These are phyloP conservation scores for Babesia bovis DNA, from an alignment of 169 alveolate genomes.

Conservation along the genomic window DNA sequence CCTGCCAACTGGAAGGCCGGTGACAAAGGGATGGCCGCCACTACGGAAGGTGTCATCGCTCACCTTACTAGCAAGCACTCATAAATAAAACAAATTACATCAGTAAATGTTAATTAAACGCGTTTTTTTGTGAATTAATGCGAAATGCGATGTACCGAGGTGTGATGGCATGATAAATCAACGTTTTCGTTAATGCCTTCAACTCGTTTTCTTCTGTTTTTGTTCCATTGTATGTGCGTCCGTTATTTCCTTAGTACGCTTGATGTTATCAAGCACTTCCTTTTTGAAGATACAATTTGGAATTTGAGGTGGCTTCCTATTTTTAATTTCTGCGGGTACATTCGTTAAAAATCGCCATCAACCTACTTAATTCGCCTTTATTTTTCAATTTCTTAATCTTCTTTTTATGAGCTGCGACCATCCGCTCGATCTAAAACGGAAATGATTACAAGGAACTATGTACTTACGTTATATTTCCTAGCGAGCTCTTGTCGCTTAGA, in stretches of 20 bases:
- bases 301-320: constrained; percentile 56
- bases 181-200: not conserved
- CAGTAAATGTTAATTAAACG: not conserved
- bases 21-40: constrained; percentile 92
- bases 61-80: constrained; percentile 60
- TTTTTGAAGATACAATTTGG: constrained; percentile 65
- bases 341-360: not conserved
- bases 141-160: not conserved
- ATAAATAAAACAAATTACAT: not conserved
- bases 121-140: not conserved
- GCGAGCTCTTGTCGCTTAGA: constrained; percentile 67
- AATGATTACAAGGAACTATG: not conserved
- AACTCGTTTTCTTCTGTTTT: not conserved
- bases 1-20: constrained; percentile 99
- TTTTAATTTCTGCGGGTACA: constrained; percentile 6
- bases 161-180: not conserved
- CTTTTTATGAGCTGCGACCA: constrained; percentile 67
- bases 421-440: constrained; percentile 47
- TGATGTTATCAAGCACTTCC: constrained; percentile 56
- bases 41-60: constrained; percentile 87
- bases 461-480: constrained; percentile 59
- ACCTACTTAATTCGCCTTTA: constrained; percentile 50
- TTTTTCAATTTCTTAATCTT: constrained; percentile 43
- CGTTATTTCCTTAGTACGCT: constrained; percentile 57
- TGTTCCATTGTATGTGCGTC: constrained; percentile 25